Base-by-base conservation (phyloP, 495 filamentous ascomycete species). In the Aspergillus cavernicola region DNA sequence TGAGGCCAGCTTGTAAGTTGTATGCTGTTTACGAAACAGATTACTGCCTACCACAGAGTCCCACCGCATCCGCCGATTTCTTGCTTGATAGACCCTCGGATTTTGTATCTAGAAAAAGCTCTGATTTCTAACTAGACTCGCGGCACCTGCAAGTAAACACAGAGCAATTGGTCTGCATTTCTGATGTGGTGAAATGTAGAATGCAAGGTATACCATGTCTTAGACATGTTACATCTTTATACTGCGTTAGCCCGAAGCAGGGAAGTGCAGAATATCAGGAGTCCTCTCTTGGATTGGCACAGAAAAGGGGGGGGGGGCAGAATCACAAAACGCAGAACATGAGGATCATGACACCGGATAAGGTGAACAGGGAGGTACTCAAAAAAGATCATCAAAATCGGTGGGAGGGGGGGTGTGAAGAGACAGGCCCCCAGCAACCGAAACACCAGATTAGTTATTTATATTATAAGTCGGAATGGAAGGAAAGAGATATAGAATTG, bases 371-470 rank as follows among this genome's bases (percentile, higher is more conserved):
- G 16, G 32, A 44, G 20, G 52, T 38, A 44, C 49, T 26, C 35
- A 50, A 44, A 32, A 38, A 53, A 55, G 48, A 61, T 67, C 67
- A 69, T 69, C 56, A 66, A 59, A 58, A 53, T 62, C 24, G 33
- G 35, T 32, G 41, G 20, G 57, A 37, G 50, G 56, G 48, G 38
- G 38, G 46, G 20, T 42, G n/a, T n/a, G n/a, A n/a, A n/a, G n/a
- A n/a, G n/a, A n/a, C 41, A 50, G 46, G 56, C 45, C 60, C 64
- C 62, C 58, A 50, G 33, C 50, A 70, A 64, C 66, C 63, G 62
- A 63, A 65, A 76, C 71, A 71, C 71, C 71, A 63, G 67, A 73
- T 72, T 73, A 71, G 70, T 68, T 66, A 65, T 59, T 59, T 71
- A 69, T 70, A 73, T 71, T 69, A 69, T 65, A 55, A 46, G 45